Evolutionary conservation across 2,329 filamentous ascomycete genomes (phyloP), one percentile per base, ranked within the genome.

Genomic region (Didymella keratinophila): DNA sequence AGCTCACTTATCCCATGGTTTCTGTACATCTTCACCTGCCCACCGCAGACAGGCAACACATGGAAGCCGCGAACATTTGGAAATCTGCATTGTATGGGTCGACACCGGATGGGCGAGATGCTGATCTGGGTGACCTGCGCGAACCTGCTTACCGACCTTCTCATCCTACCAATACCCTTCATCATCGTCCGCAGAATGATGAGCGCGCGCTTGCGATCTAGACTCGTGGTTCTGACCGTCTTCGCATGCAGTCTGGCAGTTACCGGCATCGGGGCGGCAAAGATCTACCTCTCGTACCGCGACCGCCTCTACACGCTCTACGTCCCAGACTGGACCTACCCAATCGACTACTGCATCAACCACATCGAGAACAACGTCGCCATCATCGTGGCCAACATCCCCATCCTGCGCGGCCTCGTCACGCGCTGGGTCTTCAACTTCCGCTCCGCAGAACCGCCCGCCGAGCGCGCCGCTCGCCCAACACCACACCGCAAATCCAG

Each of bases 361-460:
- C 76, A 78, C 61, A 74, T 77, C 52, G 76, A 78, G 50, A 78
- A 77, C 62, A 78, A 76, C 51, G 76, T 78, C 36, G 76, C 76
- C 27, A 78, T 78, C 51, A 78, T 78, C 39, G 74, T 78, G 10
- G 76, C 76, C 36, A 78, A 77, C 56, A 69, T 78, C 9, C 76
- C 76, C 10, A 77, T 77, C n/a, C 69, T 78, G 20, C 76, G 76
- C 45, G 75, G 76, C 30, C 72, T 78, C 8, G 75, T 78, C 28
- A 76, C 75, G 7, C 74, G 76, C 42, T 78, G 76, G 75, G 72
- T 78, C 25, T 76, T 76, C 61, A 73, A 76, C 60, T 76, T 76
- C 60, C 65, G 65, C 11, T 71, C 71, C 18, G 30, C 30, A 32
- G 27, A 37, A 3, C 73, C 75, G 54, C 63, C 71, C 12, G 71